phyloP scores from a whole-genome alignment of 164 flowering plant genomes.

The Dillenia suffruticosa region DNA sequence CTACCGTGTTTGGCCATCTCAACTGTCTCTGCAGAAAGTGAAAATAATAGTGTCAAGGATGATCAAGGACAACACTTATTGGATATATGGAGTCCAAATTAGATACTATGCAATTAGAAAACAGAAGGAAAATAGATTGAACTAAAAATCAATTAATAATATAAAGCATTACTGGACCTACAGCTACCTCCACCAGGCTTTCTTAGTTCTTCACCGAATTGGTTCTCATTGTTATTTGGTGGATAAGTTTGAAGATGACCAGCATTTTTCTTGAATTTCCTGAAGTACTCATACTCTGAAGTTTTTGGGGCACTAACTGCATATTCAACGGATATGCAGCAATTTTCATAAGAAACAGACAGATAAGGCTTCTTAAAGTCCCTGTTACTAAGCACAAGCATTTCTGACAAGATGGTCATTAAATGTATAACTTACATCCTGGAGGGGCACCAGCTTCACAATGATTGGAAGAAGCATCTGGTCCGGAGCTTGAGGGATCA shows the following conservation, averaged over 20 bases:
- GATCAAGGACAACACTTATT: not conserved
- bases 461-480: slow-evolving; percentile 12
- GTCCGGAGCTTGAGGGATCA: slow-evolving; percentile 7
- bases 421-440: slow-evolving; percentile 18
- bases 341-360: not conserved
- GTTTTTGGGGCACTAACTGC: slow-evolving; percentile 63
- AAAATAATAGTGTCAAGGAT: not conserved
- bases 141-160: not conserved
- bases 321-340: slow-evolving; percentile 6
- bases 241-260: slow-evolving; percentile 15
- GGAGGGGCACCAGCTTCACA: slow-evolving; percentile 11
- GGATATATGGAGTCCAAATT: not conserved
- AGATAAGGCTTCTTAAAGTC: no score
- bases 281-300: slow-evolving; percentile 69
- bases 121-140: not conserved
- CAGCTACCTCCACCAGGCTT: slow-evolving; percentile 23
- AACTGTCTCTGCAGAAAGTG: slow-evolving; percentile 17
- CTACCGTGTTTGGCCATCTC: slow-evolving; percentile 10
- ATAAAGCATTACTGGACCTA: not conserved
- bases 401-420: no score
- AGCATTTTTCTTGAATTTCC: slow-evolving; percentile 39
- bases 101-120: not conserved
- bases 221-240: slow-evolving; percentile 15
- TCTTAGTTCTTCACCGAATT: slow-evolving; percentile 15
- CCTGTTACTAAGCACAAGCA: no score